Conservation (phyloP, 2,329 filamentous ascomycete genomes). For the Aspergillus chevalieri region DNA sequence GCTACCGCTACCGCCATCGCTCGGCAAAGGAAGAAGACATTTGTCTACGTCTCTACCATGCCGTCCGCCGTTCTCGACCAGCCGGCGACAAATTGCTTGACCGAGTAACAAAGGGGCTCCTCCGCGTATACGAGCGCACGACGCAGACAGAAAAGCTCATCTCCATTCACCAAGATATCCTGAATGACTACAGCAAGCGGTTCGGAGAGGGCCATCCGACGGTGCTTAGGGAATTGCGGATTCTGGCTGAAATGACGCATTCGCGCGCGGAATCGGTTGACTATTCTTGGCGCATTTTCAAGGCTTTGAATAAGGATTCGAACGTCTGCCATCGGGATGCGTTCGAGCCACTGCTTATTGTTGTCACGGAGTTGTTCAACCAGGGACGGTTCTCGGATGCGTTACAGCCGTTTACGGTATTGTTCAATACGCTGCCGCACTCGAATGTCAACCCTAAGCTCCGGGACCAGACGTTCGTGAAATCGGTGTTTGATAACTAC, state of each 20-base stretch:
- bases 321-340: conserved; percentile 30
- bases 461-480: conserved; percentile 27
- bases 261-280: conserved; percentile 33
- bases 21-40: conserved; percentile 32
- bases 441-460: conserved; percentile 29
- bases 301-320: conserved; percentile 33
- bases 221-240: conserved; percentile 34
- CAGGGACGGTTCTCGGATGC: conserved; percentile 35
- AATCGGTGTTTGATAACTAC: conserved; percentile 30
- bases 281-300: conserved; percentile 35
- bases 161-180: conserved; percentile 32
- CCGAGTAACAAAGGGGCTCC: conserved; percentile 21
- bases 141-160: conserved; percentile 32
- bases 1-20: conserved; percentile 37
- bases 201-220: conserved; percentile 29
- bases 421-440: conserved; percentile 33
- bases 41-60: conserved; percentile 30
- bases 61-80: conserved; percentile 21
- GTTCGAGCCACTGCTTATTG: conserved; percentile 32
- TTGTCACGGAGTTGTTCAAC: conserved; percentile 34
- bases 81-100: conserved; percentile 27
- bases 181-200: conserved; percentile 32
- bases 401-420: conserved; percentile 25
- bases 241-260: conserved; percentile 30
- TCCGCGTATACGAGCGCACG: conserved; percentile 24